These are phyloP conservation scores for Colletotrichum shisoi DNA, from an alignment of 2,329 filamentous ascomycete genomes.

Conservation along the genomic window DNA sequence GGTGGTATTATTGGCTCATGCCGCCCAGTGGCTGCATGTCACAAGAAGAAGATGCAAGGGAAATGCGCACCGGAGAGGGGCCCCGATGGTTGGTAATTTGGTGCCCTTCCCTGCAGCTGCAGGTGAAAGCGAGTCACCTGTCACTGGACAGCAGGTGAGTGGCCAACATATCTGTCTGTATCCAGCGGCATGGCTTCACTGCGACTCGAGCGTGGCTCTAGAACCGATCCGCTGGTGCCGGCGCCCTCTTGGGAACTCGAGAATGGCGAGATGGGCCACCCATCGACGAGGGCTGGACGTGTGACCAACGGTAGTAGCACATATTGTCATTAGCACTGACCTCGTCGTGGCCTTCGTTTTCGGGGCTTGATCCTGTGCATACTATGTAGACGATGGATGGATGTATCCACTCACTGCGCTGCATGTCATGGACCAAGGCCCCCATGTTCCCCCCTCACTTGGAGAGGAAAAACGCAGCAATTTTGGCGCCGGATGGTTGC, in stretches of 20 bases:
- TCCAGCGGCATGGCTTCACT: conserved; percentile 35
- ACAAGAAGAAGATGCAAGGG: conserved; percentile 33
- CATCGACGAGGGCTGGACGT: conserved; percentile 18
- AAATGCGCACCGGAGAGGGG: conserved; percentile 30
- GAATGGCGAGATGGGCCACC: not conserved
- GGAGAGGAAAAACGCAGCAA: too few relatives aligned
- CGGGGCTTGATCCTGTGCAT: conserved; percentile 22
- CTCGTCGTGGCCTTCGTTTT: conserved; percentile 8
- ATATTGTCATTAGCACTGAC: conserved; percentile 11
- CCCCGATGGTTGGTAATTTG: conserved; percentile 17
- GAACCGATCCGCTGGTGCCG: conserved; percentile 35
- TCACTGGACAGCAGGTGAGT: conserved; percentile 29
- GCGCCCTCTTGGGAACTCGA: conserved; percentile 6
- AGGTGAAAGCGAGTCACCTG: conserved; percentile 29
- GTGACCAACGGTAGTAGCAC: conserved; percentile 25
- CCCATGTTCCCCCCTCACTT: not conserved
- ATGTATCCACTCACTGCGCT: conserved; percentile 8
- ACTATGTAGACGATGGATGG: not conserved
- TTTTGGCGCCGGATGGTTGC: conserved; percentile 2
- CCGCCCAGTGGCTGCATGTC: conserved; percentile 33
- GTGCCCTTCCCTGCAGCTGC: conserved; percentile 33
- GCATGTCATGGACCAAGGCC: conserved; percentile 15
- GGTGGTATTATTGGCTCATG: conserved; percentile 33
- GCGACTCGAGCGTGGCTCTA: conserved; percentile 28
- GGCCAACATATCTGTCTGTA: conserved; percentile 19